Base-by-base conservation (phyloP, 257 asterid species). In the Capsicum rhomboideum region DNA sequence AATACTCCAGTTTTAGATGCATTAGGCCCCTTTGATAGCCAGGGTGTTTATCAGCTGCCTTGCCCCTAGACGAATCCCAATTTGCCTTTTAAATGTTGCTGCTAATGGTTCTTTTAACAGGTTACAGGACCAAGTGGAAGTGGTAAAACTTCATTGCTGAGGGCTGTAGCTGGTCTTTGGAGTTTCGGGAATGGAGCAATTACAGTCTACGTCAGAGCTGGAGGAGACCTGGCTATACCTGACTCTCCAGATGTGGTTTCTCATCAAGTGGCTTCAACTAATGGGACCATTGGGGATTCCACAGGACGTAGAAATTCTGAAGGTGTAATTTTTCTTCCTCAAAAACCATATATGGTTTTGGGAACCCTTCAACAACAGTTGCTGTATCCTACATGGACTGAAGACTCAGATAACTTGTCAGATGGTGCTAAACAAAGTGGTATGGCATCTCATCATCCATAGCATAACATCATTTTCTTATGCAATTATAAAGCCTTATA, bases 81-180 rank as follows among this genome's bases (percentile, higher is more conserved):
- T 77, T 54, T 77, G 17, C 42, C 82, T 77, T 77, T 77, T 31
- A 77, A 26, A 26, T 77, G 28, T 17, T 77, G 40, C 28, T 77
- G 42, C 63, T 77, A 75, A 81, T 89, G 74, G 89, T 86, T 89
- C 86, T 84, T 74, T 85, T 88, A 84, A 92, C 95, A 95, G 99
- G 82, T 95, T 86, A 88, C 98, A 78, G 99, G 99, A 79, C 97
- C 97, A n/a, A 95, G 99, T 86, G 99, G 99, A 74, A 92, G 97
- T 87, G 99, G 99, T 71, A 95, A 95, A 89, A 95, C 99, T 85
- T 94, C 99, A 49, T 84, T 94, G 59, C 85, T 95, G 85, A 94
- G 98, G 90, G 91, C 97, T 64, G 28, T 94, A 58, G 99, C 98
- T 82, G 99, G 99, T 84, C 94, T 94, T 84, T 95, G 99, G 99